phyloP scores from a whole-genome alignment of 2,329 filamentous ascomycete genomes.

The Mollisiaceae sp. region DNA sequence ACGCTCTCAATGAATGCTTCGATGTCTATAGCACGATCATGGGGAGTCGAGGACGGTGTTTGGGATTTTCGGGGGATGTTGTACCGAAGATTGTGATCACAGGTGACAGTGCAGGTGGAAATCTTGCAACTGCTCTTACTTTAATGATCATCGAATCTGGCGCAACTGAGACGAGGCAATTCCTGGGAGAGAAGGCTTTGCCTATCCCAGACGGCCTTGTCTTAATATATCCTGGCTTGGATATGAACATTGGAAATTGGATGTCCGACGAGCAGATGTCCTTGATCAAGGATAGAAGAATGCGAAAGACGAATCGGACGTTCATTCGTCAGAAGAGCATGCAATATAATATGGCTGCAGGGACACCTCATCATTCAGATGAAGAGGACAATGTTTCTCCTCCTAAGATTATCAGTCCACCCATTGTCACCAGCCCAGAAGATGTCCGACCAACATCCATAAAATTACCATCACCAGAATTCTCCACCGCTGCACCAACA shows the following conservation, averaged over 20 bases:
- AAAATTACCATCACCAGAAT: conserved; percentile 35
- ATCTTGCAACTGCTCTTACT: conserved; percentile 78
- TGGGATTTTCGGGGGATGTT: conserved; percentile 72
- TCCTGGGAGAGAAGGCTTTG: conserved; percentile 62
- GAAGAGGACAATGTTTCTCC: conserved; percentile 59
- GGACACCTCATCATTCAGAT: conserved; percentile 81
- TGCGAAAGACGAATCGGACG: conserved; percentile 76
- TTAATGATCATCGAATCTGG: conserved; percentile 88
- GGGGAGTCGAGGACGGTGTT: conserved; percentile 72
- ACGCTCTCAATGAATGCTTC: conserved; percentile 85
- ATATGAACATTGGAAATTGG: conserved; percentile 99
- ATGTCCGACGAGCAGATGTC: conserved; percentile 99
- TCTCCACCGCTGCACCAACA: conserved; percentile 35
- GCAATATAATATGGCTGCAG: conserved; percentile 84
- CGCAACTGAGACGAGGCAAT: conserved; percentile 59
- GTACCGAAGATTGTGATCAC: conserved; percentile 73
- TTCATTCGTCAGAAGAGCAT: conserved; percentile 85
- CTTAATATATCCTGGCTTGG: conserved; percentile 86
- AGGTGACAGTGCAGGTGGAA: conserved; percentile 84
- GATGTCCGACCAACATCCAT: conserved; percentile 24
- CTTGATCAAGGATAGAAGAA: conserved; percentile 82
- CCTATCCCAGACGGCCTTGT: conserved; percentile 81
- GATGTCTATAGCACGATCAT: conserved; percentile 81
- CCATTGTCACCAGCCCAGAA: conserved; percentile 11
- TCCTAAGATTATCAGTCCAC: conserved; percentile 39